These are phyloP conservation scores for Jatropha multifida DNA, from an alignment of 441 rosid species.

Conservation along the genomic window DNA sequence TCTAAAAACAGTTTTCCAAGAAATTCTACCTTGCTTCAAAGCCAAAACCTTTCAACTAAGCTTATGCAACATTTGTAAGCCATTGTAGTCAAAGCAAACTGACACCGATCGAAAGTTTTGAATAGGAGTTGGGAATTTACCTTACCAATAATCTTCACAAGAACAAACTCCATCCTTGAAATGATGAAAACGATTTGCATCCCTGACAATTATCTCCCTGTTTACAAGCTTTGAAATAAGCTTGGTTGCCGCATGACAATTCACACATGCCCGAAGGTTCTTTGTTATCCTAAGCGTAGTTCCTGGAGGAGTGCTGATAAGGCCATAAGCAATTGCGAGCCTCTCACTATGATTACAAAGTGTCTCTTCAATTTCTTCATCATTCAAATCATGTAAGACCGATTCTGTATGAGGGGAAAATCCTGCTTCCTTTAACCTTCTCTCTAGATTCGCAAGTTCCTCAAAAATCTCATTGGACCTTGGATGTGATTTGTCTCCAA, in stretches of 20 bases:
- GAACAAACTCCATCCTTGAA: constrained; percentile 65
- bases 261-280: constrained; percentile 69
- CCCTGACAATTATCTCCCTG: constrained; percentile 72
- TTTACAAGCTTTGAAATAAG: constrained; percentile 57
- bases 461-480: constrained; percentile 48
- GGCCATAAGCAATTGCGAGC: constrained; percentile 71
- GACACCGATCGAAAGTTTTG: not conserved
- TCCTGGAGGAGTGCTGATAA: constrained; percentile 64
- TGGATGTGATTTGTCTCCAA: constrained; percentile 70
- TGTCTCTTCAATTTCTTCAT: constrained; percentile 64
- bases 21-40: not conserved
- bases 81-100: not conserved
- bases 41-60: not conserved
- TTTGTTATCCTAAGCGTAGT: constrained; percentile 59
- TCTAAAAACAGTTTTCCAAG: too few relatives aligned
- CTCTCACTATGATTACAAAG: constrained; percentile 79
- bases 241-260: constrained; percentile 75
- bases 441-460: constrained; percentile 54
- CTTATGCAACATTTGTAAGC: not conserved
- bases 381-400: constrained; percentile 57
- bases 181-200: constrained; percentile 76
- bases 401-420: constrained; percentile 54
- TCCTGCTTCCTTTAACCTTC: constrained; percentile 58
- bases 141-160: constrained; percentile 40
- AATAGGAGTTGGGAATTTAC: not conserved